Evolutionary conservation across 2,329 filamentous ascomycete genomes (phyloP), one percentile per base, ranked within the genome.

Genomic region (Fusarium sp.): DNA sequence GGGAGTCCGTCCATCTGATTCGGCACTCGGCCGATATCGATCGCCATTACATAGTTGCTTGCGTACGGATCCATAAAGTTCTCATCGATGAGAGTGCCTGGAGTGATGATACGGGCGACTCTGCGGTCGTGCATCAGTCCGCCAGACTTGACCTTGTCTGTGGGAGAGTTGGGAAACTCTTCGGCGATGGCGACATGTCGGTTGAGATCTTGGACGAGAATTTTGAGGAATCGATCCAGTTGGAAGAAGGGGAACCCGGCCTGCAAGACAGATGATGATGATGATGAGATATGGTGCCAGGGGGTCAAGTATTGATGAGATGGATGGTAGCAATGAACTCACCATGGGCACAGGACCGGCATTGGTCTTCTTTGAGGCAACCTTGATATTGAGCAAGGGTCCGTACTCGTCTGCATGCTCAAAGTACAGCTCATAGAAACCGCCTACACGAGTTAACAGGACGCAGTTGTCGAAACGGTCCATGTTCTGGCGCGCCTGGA

Each of bases 401-500:
- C 93, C 96, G 81, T 93, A 93, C 79, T 98, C 92, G 67, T 97
- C 93, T 12, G 97, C 96, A 81, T 99, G 95, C 77, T 97, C 93
- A 81, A 98, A 97, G 84, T 99, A 99, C 67, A 99, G 86, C 89
- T 99, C 96, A 83, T 98, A 99, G 83, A 99, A 99, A 69, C 95
- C 92, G 64, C 96, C 96, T 31, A 99, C 95, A 65, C 96, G 91
- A 5, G 96, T 99, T 68, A 99, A 85, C 9, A 99, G 83, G 42
- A 99, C 93, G 83, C 96, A 98, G 77, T 97, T 94, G 78, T 92
- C 90, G 83, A 97, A 98, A 78, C 93, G 95, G 75, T 91, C 88
- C 92, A 98, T 98, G 83, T 98, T 97, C 75, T 92, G 94, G 65
- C 91, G 90, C 31, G 94, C 96, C 81, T 98, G 95, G 79, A 94